Evolutionary conservation across 768 basidiomycete genomes (phyloP).

Genomic region (Trametes cubensis): DNA sequence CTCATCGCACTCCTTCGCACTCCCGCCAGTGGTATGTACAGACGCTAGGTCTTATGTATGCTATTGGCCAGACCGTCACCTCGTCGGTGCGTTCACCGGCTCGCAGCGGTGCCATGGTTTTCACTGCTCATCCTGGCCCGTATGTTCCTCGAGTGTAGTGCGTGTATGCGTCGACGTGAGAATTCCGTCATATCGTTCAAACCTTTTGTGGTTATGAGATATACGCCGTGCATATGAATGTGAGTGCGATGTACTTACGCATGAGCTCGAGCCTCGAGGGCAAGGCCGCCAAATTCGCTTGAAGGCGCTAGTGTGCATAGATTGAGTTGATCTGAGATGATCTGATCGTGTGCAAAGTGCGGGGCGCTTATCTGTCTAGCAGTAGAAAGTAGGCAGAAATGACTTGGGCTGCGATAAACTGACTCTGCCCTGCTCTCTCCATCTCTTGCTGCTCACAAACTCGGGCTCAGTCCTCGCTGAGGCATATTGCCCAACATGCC

Average conservation of each 20-base stretch:
- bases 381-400: constrained; percentile 7
- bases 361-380: constrained; percentile 19
- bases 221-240: no score
- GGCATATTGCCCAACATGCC: constrained; percentile 25
- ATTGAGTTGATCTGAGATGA: constrained; percentile 19
- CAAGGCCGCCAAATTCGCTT: not conserved
- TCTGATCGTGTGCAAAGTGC: constrained; percentile 11
- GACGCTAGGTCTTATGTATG: no score
- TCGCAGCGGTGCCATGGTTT: no score
- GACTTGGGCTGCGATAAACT: constrained; percentile 12
- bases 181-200: no score
- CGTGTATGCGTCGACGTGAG: no score
- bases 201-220: no score
- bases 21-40: no score
- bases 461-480: not conserved
- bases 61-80: no score
- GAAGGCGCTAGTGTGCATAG: not conserved
- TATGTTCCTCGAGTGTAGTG: no score
- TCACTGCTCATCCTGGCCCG: no score
- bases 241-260: not conserved
- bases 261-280: not conserved
- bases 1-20: no score
- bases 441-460: not conserved
- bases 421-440: constrained; percentile 10
- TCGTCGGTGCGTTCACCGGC: no score